Conservation (phyloP, 305 asterid genomes). For the Ajuga reptans region DNA sequence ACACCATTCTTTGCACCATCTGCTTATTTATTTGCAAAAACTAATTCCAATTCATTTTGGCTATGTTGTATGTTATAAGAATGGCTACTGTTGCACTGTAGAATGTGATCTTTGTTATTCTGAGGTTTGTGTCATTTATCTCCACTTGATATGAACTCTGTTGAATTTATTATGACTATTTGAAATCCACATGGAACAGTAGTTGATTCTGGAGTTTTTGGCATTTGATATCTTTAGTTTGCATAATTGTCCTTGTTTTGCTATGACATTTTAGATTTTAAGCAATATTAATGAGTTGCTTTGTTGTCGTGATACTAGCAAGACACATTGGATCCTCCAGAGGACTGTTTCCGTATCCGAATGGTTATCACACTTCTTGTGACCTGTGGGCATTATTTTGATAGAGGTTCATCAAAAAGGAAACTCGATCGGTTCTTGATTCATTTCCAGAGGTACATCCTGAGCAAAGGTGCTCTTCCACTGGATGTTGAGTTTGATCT, state of each 20-base stretch:
- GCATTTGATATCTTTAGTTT: neutral
- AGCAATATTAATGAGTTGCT: slow-evolving; percentile 25
- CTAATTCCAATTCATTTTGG: neutral
- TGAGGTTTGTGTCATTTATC: neutral
- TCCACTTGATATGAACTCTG: neutral
- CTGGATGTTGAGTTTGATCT: slow-evolving; percentile 94
- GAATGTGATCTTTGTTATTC: neutral
- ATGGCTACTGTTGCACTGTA: neutral
- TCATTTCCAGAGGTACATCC: slow-evolving; percentile 86
- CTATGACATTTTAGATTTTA: neutral
- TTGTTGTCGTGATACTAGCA: slow-evolving; percentile 49
- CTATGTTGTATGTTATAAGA: neutral
- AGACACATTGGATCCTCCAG: slow-evolving; percentile 89
- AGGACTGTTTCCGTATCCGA: slow-evolving; percentile 94
- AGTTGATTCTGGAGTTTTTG: neutral
- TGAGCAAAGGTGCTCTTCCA: slow-evolving; percentile 77
- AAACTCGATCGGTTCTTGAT: slow-evolving; percentile 92
- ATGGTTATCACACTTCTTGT: slow-evolving; percentile 86
- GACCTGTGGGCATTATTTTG: slow-evolving; percentile 98
- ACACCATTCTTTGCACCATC: neutral
- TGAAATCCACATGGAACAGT: slow-evolving; percentile 9
- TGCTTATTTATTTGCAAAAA: neutral
- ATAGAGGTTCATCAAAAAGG: slow-evolving; percentile 92
- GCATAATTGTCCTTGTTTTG: neutral
- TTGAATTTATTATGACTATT: slow-evolving; percentile 8